A percentile compares a stretch with the other conserved stretches of the same genome.
Evolutionary conservation across 2,329 filamentous ascomycete species (phyloP).

Genomic region (Cordyceps militaris): DNA sequence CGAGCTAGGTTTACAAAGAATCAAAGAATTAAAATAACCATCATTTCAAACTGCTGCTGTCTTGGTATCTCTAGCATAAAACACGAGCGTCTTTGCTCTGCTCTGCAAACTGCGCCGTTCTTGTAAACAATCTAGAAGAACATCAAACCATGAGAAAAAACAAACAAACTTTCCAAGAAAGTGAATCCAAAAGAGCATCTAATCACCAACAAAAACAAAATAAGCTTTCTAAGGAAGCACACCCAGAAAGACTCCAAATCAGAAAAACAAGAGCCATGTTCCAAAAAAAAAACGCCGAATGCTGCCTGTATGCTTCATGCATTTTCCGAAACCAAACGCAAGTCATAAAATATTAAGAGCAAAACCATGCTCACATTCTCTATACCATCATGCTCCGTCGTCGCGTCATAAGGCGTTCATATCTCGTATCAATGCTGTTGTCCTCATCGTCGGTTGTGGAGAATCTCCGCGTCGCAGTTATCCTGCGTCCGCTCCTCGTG

Average conservation of each 20-base stretch:
- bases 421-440: conserved; percentile 15
- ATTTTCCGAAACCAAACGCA: conserved; percentile 12
- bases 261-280: too few relatives aligned
- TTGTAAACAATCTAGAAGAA: neutral
- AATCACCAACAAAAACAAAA: neutral
- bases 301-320: neutral
- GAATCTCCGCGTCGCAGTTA: conserved; percentile 30
- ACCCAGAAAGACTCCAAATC: neutral
- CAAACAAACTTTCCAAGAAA: conserved; percentile 10
- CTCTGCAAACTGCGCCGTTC: neutral
- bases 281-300: conserved; percentile 3
- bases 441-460: conserved; percentile 33
- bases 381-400: conserved; percentile 55
- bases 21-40: conserved; percentile 11
- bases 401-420: conserved; percentile 32
- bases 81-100: neutral
- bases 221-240: neutral
- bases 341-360: neutral
- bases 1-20: conserved; percentile 16
- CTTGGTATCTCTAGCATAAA: conserved; percentile 14
- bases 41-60: conserved; percentile 17
- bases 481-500: conserved; percentile 24
- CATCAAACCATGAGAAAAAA: conserved; percentile 1
- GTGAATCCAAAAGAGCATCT: neutral
- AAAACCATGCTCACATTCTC: conserved; percentile 14